Percentiles rank a stretch among this genome's conserved stretches.
Evolutionary conservation across 2,329 filamentous ascomycete species (phyloP).

Genomic region (Daldinia sp.): DNA sequence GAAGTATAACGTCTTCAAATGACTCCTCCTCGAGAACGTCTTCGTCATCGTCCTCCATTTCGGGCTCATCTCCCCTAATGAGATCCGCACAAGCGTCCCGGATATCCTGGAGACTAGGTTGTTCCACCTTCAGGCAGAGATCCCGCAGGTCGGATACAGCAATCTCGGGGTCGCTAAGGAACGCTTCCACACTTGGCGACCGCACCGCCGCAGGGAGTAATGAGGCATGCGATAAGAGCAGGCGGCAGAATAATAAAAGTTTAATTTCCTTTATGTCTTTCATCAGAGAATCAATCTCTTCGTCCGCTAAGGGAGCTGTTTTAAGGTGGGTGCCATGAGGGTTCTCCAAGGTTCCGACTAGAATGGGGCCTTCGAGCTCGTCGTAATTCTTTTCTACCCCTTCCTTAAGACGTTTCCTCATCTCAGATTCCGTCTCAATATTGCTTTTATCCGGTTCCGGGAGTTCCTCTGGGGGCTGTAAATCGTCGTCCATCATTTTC

Average conservation of each 20-base stretch:
- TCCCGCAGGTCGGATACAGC: conserved; percentile 59
- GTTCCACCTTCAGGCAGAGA: conserved; percentile 61
- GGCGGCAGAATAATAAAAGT: conserved; percentile 61
- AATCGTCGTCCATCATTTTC: conserved; percentile 36
- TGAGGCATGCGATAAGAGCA: conserved; percentile 59
- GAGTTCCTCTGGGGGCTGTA: conserved; percentile 18
- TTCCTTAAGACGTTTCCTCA: conserved; percentile 56
- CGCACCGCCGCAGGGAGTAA: conserved; percentile 60
- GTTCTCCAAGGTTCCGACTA: conserved; percentile 51
- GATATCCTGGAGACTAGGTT: conserved; percentile 61
- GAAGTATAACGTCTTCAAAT: conserved; percentile 45
- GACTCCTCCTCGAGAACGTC: conserved; percentile 48
- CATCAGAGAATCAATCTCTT: conserved; percentile 58
- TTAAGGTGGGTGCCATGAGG: conserved; percentile 49
- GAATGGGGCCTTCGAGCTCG: conserved; percentile 50
- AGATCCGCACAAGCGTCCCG: conserved; percentile 65
- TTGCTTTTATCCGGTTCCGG: conserved; percentile 54
- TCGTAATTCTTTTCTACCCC: conserved; percentile 55
- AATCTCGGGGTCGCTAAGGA: conserved; percentile 58
- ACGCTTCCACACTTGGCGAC: conserved; percentile 59
- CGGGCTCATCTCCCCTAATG: conserved; percentile 53
- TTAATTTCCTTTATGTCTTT: conserved; percentile 63
- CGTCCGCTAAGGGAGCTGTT: conserved; percentile 56
- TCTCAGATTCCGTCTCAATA: conserved; percentile 58
- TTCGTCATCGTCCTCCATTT: conserved; percentile 50